Evolutionary conservation across 176 grass and related monocot species (phyloP).

Genomic region (Poa pratensis): DNA sequence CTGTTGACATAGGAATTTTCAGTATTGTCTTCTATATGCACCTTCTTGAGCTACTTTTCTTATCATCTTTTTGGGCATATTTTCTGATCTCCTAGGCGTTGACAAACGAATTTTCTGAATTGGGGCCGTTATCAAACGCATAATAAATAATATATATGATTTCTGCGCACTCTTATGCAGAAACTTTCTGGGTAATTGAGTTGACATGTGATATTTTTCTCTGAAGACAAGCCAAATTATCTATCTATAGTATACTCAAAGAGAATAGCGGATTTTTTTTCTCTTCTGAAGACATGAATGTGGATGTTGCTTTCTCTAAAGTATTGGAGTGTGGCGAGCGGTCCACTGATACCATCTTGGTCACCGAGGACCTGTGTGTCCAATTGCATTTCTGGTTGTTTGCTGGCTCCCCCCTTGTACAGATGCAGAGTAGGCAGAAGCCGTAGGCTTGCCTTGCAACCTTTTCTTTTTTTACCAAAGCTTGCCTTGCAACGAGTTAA

Average conservation of each 20-base stretch:
- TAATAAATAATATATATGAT: not conserved
- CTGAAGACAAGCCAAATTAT: not conserved
- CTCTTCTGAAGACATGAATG: not conserved
- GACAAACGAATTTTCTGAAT: not conserved
- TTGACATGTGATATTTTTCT: not conserved
- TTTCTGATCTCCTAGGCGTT: not conserved
- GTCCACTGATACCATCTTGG: not conserved
- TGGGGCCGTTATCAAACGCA: not conserved
- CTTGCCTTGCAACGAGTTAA: not conserved
- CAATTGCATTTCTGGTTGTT: not conserved
- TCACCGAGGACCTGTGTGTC: not conserved
- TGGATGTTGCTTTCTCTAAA: slow-evolving; percentile 6
- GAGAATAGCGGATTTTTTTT: not conserved
- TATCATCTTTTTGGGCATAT: not conserved
- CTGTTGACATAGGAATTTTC: not conserved
- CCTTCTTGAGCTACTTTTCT: not conserved
- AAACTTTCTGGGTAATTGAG: slow-evolving; percentile 3
- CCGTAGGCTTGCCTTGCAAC: not conserved
- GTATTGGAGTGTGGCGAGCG: not conserved
- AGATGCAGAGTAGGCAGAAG: not conserved
- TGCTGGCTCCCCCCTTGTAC: not conserved
- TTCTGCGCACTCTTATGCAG: not conserved
- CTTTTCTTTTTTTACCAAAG: not conserved
- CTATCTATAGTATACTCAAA: not conserved
- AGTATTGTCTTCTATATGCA: not conserved